Evolutionary conservation across 2,329 filamentous ascomycete genomes (phyloP), one percentile per base, ranked within the genome.

Genomic region (Talaromyces funiculosus): DNA sequence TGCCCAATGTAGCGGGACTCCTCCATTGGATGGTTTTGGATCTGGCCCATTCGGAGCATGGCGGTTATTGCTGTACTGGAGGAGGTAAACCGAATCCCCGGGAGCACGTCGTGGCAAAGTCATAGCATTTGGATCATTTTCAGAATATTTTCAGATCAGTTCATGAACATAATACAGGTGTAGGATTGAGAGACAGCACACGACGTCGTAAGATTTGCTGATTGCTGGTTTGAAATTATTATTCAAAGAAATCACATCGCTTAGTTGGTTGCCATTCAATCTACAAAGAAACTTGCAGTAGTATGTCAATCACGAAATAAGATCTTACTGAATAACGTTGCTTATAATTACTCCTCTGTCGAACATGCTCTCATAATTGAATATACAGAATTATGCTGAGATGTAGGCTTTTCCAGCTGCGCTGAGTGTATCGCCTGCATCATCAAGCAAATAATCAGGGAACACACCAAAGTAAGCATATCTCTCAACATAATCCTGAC

Each of bases 401-500:
- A 47, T 2, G 24, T 29, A 47, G 7, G 43, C 43, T 16, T 47
- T 1, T 47, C 43, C 43, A 26, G 43, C 14, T 3, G 24, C 43
- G 24, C 43, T 47, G 14, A 57, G 40, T 3, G 37, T 40, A 33
- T 45, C 38, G 2, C 67, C 67, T 12, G 54, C 65, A 14, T 24
- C 57, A 49, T 63, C 59, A 22, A 63, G 40, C 22, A 63, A 40
- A 45, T 57, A 63, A 22, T 53, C 49, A 8, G 62, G 62, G 31
- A 63, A 63, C 1, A 51, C 60, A 3, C 62, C 60, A 58, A 65
- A 65, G 53, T 64, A 63, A 31, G 64, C 64, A 59, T 65, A 65
- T 33, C 63, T 33, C 45, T 65, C 63, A 6, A 65, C 64, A 35
- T 62, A 65, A 4, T 22, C 37, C 57, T 61, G 61, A 31, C 18